phyloP scores from a whole-genome alignment of 495 filamentous ascomycete species.

The Clavariopsis aquatica region DNA sequence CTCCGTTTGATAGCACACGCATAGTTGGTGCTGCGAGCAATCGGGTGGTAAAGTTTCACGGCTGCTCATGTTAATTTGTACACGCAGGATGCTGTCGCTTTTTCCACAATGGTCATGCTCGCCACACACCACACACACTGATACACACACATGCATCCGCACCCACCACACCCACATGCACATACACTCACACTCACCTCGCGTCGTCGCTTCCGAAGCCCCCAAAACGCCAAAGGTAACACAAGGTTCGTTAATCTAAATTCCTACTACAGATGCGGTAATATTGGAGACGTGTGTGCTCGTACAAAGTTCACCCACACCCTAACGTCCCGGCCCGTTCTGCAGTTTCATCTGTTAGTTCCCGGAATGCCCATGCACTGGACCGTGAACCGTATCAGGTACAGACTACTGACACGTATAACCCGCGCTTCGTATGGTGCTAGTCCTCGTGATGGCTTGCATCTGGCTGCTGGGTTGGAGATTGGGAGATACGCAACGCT shows the following conservation, averaged over 20 bases:
- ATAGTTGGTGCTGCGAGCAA: conserved; percentile 6
- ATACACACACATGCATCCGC: not conserved
- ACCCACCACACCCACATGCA: not conserved
- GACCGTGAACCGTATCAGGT: conserved; percentile 24
- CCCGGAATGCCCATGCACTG: conserved; percentile 26
- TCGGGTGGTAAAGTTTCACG: conserved; percentile 9
- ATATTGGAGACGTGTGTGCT: conserved; percentile 6
- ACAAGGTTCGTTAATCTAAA: conserved; percentile 29
- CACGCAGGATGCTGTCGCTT: not conserved
- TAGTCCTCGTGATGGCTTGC: not conserved
- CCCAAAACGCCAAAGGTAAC: conserved; percentile 7
- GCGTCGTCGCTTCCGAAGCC: not conserved
- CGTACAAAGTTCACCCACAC: conserved; percentile 16
- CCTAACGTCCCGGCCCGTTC: conserved; percentile 29
- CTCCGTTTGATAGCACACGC: conserved; percentile 16
- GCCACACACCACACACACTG: not conserved
- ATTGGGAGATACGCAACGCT: not conserved
- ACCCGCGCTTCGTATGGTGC: not conserved
- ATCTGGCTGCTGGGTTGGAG: not conserved
- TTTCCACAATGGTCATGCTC: not conserved
- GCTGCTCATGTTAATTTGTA: not conserved
- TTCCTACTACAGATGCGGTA: conserved; percentile 10
- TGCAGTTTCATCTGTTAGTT: conserved; percentile 28
- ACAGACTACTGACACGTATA: conserved; percentile 6
- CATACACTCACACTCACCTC: conserved; percentile 3